phyloP scores from a whole-genome alignment of 1,284 basidiomycete genomes.

The Cystobasidiaceae sp. region DNA sequence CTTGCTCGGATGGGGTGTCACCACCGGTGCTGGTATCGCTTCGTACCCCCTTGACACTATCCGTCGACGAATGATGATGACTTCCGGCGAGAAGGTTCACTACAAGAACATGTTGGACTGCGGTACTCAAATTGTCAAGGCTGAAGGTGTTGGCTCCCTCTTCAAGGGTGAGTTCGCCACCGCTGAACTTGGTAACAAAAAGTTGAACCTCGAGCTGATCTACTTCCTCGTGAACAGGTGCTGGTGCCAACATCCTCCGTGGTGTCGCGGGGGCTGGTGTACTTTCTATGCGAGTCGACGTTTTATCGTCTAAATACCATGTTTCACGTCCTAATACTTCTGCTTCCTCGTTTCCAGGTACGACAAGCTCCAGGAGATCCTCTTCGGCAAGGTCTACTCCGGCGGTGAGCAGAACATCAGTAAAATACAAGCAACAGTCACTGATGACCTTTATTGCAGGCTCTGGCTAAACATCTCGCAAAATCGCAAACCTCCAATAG shows the following conservation, averaged over 20 bases:
- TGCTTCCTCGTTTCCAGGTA: neutral
- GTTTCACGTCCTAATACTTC: too few relatives aligned
- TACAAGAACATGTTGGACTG: slow-evolving; percentile 70
- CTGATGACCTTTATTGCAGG: neutral
- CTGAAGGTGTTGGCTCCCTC: slow-evolving; percentile 77
- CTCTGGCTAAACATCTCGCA: slow-evolving; percentile 8
- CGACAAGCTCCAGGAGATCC: slow-evolving; percentile 51
- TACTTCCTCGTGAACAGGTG: slow-evolving; percentile 52
- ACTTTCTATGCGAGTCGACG: slow-evolving; percentile 86
- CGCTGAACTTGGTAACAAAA: neutral
- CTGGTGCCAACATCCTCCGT: slow-evolving; percentile 96
- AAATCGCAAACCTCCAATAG: neutral
- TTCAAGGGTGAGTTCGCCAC: slow-evolving; percentile 64
- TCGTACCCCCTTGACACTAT: slow-evolving; percentile 94
- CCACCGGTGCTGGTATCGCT: slow-evolving; percentile 89
- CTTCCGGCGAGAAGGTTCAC: slow-evolving; percentile 62
- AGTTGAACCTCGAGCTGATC: neutral
- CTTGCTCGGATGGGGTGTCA: slow-evolving; percentile 87
- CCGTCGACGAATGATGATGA: slow-evolving; percentile 67
- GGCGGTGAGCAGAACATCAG: neutral
- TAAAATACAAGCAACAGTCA: neutral
- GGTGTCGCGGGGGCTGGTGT: slow-evolving; percentile 98
- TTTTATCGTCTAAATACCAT: slow-evolving; percentile 43
- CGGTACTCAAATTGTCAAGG: slow-evolving; percentile 68
- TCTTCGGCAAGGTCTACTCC: slow-evolving; percentile 74